Evolutionary conservation across 345 rosid genomes (phyloP).

Genomic region (Lumnitzera littorea): DNA sequence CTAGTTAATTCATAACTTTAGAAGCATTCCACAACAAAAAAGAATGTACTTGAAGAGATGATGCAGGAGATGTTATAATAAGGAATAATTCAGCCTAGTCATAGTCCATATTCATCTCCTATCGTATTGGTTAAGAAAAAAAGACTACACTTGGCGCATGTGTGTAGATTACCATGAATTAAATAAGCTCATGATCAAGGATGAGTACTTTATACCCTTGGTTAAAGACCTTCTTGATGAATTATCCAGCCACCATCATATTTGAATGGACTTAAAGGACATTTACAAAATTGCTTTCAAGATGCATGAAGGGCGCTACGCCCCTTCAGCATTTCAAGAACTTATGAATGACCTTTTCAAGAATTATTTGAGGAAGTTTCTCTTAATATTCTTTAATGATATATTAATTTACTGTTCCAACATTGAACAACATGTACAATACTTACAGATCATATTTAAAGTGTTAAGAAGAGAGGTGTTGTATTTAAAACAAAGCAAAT

Average conservation of each 20-base stretch:
- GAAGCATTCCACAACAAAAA: not conserved
- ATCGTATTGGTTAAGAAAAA: not conserved
- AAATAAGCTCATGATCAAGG: not conserved
- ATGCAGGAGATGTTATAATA: not conserved
- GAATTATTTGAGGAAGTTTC: not conserved
- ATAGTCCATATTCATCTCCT: no score
- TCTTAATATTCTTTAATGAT: not conserved
- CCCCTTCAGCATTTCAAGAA: not conserved
- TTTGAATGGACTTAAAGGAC: not conserved
- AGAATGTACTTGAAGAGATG: not conserved
- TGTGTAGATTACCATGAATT: not conserved
- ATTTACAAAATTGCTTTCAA: not conserved
- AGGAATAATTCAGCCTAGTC: no score
- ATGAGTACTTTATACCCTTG: not conserved
- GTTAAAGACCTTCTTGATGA: not conserved
- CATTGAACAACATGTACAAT: not conserved
- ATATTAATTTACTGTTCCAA: not conserved
- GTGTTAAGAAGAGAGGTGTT: not conserved
- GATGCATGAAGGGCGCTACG: not conserved
- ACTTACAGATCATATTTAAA: not conserved
- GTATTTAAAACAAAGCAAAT: not conserved
- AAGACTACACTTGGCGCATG: not conserved
- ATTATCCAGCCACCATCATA: not conserved
- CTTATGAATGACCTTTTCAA: not conserved
- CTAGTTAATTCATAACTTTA: not conserved